Evolutionary conservation across 1,139 yeast genomes (phyloP), one percentile per base, ranked within the genome.

Genomic region (Torulaspora pretoriensis): DNA sequence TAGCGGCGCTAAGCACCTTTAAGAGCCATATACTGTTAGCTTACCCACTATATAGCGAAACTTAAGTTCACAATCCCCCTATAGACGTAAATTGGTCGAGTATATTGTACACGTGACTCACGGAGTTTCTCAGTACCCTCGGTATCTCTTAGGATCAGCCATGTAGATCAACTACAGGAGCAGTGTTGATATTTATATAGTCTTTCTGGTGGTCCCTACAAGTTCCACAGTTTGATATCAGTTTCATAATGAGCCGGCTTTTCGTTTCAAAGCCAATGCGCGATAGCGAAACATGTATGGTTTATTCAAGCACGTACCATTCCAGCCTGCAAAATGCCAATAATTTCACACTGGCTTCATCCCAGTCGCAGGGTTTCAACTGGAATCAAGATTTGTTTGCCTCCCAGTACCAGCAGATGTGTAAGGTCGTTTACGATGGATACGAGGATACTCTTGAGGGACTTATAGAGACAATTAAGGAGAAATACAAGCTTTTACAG

Each of bases 331-430:
- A 40, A 38, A 43, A 46, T 10, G 33, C 43, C 25, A 42, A 43
- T 22, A 47, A 49, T 24, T 60, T 47, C 34, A 49, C 57, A 9
- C 39, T 60, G n/a, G 46, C 58, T 1, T 46, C 55, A 10, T 52
- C 63, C 2, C 57, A 56, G 32, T 54, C 62, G 4, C 64, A 61
- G 41, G 66, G 66, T 2, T 61, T 61, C 36, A 43, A 49, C 3
- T 61, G 66, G 66, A 61, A 61, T 40, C 64, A 60, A 40, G 66
- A 61, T 36, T 40, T 60, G 8, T 61, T 61, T 46, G 66, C 61
- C 2, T 51, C 63, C 7, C 61, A 58, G 43, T 60, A 57, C 46
- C 63, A 61, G 50, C 66, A 61, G 37, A 51, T 47, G 50, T 60
- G 59, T 45, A 56, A 53, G 38, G 64, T 61, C 6, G 60, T 59